A percentile compares a stretch with the other conserved stretches of the same genome.
Conservation (phyloP, 1,284 basidiomycete species). For the Baeospora myosura region DNA sequence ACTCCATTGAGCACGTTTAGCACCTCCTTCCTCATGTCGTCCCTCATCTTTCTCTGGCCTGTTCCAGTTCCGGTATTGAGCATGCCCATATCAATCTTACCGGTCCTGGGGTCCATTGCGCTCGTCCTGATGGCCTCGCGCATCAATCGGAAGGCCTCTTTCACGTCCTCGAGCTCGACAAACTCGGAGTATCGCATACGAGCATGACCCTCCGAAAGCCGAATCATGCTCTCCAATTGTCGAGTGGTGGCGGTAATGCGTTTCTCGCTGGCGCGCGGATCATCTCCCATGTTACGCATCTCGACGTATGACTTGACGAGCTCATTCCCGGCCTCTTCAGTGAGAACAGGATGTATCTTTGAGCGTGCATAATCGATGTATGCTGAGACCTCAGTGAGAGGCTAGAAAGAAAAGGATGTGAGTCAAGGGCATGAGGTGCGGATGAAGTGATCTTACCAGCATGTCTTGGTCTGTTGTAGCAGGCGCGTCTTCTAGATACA, state of each 20-base stretch:
- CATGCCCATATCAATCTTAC: constrained; percentile 93
- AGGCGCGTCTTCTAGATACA: constrained; percentile 91
- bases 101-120: constrained; percentile 92
- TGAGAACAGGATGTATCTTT: constrained; percentile 85
- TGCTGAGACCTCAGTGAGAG: constrained; percentile 82
- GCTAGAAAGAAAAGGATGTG: constrained; percentile 36
- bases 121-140: constrained; percentile 90
- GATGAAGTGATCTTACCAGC: constrained; percentile 44
- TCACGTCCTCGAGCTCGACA: constrained; percentile 84
- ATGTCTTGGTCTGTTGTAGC: constrained; percentile 65
- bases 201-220: constrained; percentile 94
- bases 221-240: constrained; percentile 96
- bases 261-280: constrained; percentile 82
- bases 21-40: constrained; percentile 80
- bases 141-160: constrained; percentile 90
- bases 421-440: not conserved
- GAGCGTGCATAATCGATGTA: constrained; percentile 93
- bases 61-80: constrained; percentile 90
- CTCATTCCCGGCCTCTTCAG: constrained; percentile 78
- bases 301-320: constrained; percentile 89
- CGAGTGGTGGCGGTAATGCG: constrained; percentile 97
- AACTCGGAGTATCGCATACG: constrained; percentile 86
- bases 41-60: constrained; percentile 75
- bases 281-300: constrained; percentile 87
- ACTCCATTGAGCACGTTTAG: constrained; percentile 59